Evolutionary conservation across 2,329 filamentous ascomycete species (phyloP), one percentile per base, ranked within the genome.

Genomic region (Stachybotrys chartarum): DNA sequence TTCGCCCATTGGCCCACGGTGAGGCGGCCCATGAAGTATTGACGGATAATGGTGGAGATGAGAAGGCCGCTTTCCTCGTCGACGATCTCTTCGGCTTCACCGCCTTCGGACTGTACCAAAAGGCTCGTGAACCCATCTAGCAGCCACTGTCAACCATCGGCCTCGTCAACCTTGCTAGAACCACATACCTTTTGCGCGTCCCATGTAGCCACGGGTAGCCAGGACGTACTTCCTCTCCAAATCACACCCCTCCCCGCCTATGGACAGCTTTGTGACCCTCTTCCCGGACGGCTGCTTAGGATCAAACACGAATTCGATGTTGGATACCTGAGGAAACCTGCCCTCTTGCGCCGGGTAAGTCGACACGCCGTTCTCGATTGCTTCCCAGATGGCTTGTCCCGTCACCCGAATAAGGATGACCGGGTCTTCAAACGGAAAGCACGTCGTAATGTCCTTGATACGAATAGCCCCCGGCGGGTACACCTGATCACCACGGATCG

Each of bases 351-450:
- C 90, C 0, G 91, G 92, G 59, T 94, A 89, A 62, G 84, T 80
- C 47, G 85, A 87, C 0, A 97, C 85, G 0, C 87, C 84, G 62
- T 96, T 96, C 69, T 96, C 91, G 2, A 96, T 70, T 0, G 91
- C 91, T n/a, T 84, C 86, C 64, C 86, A 77, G 35, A 97, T 83
- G 1, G 86, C 87, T 62, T 83, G 77, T 0, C 92, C 92, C 0
- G 76, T 84, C 5, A 91, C 78, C 39, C 80, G 82, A 57, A 96
- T 76, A 5, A 95, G 83, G 0, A 96, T 87, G 1, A 92, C 88
- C 0, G 91, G 91, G 60, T 96, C 91, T 66, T 96, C 91, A 63
- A 97, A 96, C 0, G 92, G 92, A 61, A 96, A 96, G 66, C 90
- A 96, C 52, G 89, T 88, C 56, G 91, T 82, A n/a, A 95, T 83